A percentile compares a stretch with the other conserved stretches of the same genome.
Evolutionary conservation across 1,139 yeast species (phyloP).

Genomic region (Suhomyces wounanorum): DNA sequence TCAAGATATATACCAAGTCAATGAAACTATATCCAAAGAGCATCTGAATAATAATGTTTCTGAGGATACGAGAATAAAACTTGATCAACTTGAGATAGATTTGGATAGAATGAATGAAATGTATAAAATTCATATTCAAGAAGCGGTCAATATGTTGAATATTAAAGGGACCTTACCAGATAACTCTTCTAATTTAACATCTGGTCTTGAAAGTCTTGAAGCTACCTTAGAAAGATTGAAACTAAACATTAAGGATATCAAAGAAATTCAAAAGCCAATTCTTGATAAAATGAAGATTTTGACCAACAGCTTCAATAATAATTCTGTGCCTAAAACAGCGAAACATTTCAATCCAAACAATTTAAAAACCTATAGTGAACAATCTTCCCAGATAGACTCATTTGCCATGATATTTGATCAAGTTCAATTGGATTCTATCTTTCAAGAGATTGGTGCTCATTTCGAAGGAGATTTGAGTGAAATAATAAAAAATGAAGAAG

Average conservation of each 20-base stretch:
- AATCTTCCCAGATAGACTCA: constrained; percentile 18
- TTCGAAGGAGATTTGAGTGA: constrained; percentile 1
- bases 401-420: constrained; percentile 24
- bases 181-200: constrained; percentile 25
- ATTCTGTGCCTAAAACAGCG: constrained; percentile 12
- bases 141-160: constrained; percentile 24
- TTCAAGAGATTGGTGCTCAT: constrained; percentile 20
- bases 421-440: constrained; percentile 24
- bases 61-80: constrained; percentile 16
- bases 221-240: constrained; percentile 21
- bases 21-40: constrained; percentile 19
- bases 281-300: constrained; percentile 36
- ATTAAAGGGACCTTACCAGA: constrained; percentile 20
- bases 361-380: constrained; percentile 11
- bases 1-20: constrained; percentile 34
- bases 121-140: constrained; percentile 30
- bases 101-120: constrained; percentile 29
- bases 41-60: constrained; percentile 3
- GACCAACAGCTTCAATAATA: constrained; percentile 27
- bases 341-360: constrained; percentile 12
- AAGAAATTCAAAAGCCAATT: constrained; percentile 38
- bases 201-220: constrained; percentile 24
- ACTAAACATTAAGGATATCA: constrained; percentile 29
- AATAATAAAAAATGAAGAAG: constrained; percentile 24
- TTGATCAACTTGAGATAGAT: constrained; percentile 28